Base-by-base conservation (phyloP, 306 rosid species). In the Castanea sativa region DNA sequence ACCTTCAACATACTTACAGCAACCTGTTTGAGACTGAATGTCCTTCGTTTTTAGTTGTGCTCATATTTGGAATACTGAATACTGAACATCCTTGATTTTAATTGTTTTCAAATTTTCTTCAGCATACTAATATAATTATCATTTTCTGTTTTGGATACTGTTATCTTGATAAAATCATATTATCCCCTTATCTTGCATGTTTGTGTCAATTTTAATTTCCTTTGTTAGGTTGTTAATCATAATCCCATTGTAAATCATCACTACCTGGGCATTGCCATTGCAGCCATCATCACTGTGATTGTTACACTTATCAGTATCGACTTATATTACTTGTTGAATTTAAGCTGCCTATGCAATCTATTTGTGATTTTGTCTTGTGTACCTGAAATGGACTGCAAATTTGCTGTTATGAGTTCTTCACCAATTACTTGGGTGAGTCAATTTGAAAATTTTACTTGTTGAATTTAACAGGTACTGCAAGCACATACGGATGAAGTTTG, bases 401-500 rank as follows among this genome's bases (percentile, higher is more conserved):
- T 58, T 59, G 6, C 65, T 59, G 30, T 59, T 23, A 21, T 23
- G 32, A 59, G 30, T 59, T 59, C 13, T 20, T 27, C 65, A 59
- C 13, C 65, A 10, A 23, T 59, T 59, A 59, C 33, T 59, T 59
- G 65, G 65, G 27, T 20, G 65, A 9, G 32, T 23, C 65, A 59
- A 59, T 59, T 59, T 67, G 51, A 67, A 67, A 67, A 19, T 35
- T 67, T n/a, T 67, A 52, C 52, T 35, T 38, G 10, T 67, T 67
- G 72, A 67, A 67, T 67, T 25, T 4, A 8, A 25, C 83, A 88
- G 91, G 72, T 86, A 79, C 77, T 88, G 76, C 85, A 84, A 71
- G 84, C 63, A 60, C 91, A 88, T 82, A 71, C 43, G 43, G 83
- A 88, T 64, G 91, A 88, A 86, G 86, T 88, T 75, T 88, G 89